Evolutionary conservation across 176 grass and related monocot genomes (phyloP).

Genomic region (Carex cristatella): DNA sequence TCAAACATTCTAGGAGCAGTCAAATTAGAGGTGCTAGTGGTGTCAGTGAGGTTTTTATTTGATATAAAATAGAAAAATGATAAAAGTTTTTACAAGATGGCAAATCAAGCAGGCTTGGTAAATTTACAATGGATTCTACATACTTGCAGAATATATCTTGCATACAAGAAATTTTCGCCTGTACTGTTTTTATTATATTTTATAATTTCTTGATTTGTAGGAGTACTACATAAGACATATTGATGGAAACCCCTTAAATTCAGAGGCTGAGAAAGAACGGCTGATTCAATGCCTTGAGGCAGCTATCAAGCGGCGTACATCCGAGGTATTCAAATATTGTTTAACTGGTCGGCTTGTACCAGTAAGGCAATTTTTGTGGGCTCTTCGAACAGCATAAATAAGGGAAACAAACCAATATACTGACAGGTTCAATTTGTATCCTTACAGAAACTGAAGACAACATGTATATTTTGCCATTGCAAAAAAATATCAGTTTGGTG

Average conservation of each 20-base stretch:
- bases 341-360: neutral
- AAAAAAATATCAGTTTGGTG: neutral
- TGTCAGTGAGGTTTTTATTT: neutral
- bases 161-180: neutral
- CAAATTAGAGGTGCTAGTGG: neutral
- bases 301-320: slow-evolving; percentile 60
- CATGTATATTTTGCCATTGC: neutral
- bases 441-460: neutral
- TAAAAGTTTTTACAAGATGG: neutral
- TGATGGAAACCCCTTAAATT: slow-evolving; percentile 48
- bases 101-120: neutral
- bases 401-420: too few species aligned
- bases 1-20: neutral
- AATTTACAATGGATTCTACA: neutral
- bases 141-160: neutral
- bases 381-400: too few species aligned
- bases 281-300: slow-evolving; percentile 67
- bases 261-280: slow-evolving; percentile 45
- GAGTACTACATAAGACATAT: slow-evolving; percentile 85
- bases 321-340: slow-evolving; percentile 26
- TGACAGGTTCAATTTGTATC: neutral
- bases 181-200: neutral
- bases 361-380: neutral
- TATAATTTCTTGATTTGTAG: slow-evolving; percentile 10
- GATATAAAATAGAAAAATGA: neutral